Conservation (phyloP, 768 basidiomycete species). For the Suillus occidentalis region DNA sequence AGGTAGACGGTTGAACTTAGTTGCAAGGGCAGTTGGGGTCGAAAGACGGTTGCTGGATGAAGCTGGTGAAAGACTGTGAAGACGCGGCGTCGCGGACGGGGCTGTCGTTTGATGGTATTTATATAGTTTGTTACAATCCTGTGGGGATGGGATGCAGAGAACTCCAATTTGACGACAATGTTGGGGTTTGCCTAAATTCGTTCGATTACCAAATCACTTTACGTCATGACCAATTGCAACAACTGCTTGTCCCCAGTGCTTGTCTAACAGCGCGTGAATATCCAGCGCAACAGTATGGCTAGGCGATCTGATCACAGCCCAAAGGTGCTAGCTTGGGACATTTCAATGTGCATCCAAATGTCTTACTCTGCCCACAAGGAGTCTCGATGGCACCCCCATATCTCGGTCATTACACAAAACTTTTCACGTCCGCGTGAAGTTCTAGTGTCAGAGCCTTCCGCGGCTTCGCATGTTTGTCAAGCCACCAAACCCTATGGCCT, state of each 20-base stretch:
- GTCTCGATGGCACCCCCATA: not conserved
- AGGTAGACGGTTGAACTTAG: not conserved
- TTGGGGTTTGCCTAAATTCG: constrained; percentile 29
- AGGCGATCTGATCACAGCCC: no score
- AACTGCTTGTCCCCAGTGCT: no score
- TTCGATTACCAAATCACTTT: not conserved
- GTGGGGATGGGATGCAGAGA: constrained; percentile 19
- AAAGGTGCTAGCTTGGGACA: no score
- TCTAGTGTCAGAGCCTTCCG: not conserved
- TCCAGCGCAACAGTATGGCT: no score
- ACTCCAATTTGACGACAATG: constrained; percentile 11
- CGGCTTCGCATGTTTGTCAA: not conserved
- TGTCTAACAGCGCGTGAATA: no score
- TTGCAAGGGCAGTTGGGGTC: constrained; percentile 7
- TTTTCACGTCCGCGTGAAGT: not conserved
- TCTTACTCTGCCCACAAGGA: not conserved
- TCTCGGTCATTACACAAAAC: not conserved
- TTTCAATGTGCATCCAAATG: no score
- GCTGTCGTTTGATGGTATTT: constrained; percentile 28
- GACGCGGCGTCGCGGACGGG: constrained; percentile 30
- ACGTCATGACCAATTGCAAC: no score
- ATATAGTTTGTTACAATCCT: constrained; percentile 24
- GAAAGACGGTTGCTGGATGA: not conserved
- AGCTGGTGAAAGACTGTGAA: constrained; percentile 23
- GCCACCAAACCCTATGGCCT: not conserved